These are phyloP conservation scores for Cladophialophora immunda DNA, from an alignment of 2,329 filamentous ascomycete species.

Conservation along the genomic window DNA sequence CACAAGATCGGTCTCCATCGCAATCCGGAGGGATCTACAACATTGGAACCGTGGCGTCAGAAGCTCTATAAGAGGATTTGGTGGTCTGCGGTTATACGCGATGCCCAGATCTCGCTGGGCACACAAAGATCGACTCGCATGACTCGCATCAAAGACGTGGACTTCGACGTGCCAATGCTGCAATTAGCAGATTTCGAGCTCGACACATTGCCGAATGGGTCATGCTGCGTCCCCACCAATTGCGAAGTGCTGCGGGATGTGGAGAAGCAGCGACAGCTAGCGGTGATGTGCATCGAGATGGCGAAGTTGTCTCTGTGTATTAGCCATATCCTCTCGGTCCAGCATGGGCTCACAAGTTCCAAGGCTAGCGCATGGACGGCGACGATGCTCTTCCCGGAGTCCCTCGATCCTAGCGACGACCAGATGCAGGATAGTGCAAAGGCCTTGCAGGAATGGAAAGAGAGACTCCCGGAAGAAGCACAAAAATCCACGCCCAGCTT, in stretches of 20 bases:
- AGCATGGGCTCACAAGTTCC: not conserved
- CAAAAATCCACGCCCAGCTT: not conserved
- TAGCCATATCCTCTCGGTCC: not conserved
- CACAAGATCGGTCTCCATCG: slow-evolving; percentile 94
- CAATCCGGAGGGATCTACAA: slow-evolving; percentile 64
- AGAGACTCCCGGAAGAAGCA: not conserved
- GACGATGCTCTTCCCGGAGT: not conserved
- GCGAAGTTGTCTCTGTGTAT: not conserved
- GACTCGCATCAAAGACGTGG: not conserved
- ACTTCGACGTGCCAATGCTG: not conserved
- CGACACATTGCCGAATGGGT: not conserved
- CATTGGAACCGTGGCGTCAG: slow-evolving; percentile 51
- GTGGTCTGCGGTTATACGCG: slow-evolving; percentile 97
- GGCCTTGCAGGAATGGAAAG: slow-evolving; percentile 4
- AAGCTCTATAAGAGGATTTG: slow-evolving; percentile 92
- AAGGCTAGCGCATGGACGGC: not conserved
- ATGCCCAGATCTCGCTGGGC: slow-evolving; percentile 49
- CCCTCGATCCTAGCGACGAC: not conserved
- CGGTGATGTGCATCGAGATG: not conserved
- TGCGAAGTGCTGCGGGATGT: no score
- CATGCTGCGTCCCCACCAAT: no score
- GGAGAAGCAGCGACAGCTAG: not conserved
- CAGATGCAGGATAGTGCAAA: not conserved
- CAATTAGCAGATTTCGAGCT: not conserved
- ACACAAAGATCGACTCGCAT: no score